Base-by-base conservation (phyloP, 768 basidiomycete species). In the Psilocybe tampanensis region DNA sequence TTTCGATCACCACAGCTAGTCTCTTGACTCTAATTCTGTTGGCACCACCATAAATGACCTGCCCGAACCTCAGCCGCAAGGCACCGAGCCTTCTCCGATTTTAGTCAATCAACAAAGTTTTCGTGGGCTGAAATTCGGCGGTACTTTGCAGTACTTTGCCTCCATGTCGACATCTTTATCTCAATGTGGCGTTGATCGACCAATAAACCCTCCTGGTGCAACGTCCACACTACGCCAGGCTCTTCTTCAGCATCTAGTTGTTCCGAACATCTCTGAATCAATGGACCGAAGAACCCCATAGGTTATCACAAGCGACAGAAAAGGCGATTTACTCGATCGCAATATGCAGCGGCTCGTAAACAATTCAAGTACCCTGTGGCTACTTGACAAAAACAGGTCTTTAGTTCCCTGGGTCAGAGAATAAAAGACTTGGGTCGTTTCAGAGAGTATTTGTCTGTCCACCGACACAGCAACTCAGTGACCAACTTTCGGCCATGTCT, bases 81-180 rank as follows among this genome's bases (percentile, higher is more conserved):
- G 54, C 44, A 62, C 68, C 67, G 67, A 70, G 54, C 49, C 67
- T 70, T 66, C 59, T 60, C 63, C 66, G 66, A 41, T 52, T 51
- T 32, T 41, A 49, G 48, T 55, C 54, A 47, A 60, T 60, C 43
- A 61, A 36, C 43, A 34, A 24, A 49, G 26, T 59, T 61, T 60
- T 56, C 29, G 53, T 58, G 48, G 64, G 62, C 55, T 62, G 57
- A 67, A 66, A 49, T 53, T 63, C 63, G 64, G 64, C 50, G 53
- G 50, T 65, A 58, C 58, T 59, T 55, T 54, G 64, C 50, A 51
- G 50, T 65, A 58, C 58, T 59, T 55, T 54, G 55, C 36, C 18
- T n/a, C 13, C 22, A 48, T 59, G 52, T 59, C 52, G 54, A 56
- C 44, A 57, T 57, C 48, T 55, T 44, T 60, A 51, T 56, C 49